phyloP scores from a whole-genome alignment of 495 filamentous ascomycete genomes.

The Tuber melanosporum region DNA sequence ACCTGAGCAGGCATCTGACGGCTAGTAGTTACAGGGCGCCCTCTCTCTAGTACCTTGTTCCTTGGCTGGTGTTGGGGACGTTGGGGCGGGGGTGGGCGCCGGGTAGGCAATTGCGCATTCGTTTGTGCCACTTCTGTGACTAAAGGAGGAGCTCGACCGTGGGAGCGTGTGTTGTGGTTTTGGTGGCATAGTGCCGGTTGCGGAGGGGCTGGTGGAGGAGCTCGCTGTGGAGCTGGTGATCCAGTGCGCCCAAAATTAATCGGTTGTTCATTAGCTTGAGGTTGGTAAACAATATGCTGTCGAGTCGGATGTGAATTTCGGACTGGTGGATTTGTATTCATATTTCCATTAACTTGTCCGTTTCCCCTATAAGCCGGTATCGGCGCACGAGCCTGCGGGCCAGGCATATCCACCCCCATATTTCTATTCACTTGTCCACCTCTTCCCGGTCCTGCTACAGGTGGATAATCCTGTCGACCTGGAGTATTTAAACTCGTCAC shows the following conservation, averaged over 20 bases:
- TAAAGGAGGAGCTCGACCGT: background rate
- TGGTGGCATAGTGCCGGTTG: background rate
- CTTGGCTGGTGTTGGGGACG: background rate
- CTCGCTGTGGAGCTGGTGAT: background rate
- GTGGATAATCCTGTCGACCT: background rate
- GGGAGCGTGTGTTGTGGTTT: background rate
- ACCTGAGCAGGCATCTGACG: background rate
- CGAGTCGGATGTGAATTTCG: background rate
- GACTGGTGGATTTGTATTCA: background rate
- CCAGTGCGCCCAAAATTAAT: background rate
- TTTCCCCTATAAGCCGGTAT: background rate
- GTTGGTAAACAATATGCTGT: background rate
- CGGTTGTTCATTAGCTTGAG: background rate
- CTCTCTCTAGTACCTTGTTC: background rate
- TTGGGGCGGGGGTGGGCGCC: background rate
- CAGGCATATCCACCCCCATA: background rate
- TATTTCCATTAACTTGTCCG: background rate
- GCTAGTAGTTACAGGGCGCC: background rate
- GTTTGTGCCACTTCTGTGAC: background rate
- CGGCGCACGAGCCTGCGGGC: background rate
- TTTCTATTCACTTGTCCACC: background rate
- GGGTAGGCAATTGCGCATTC: background rate
- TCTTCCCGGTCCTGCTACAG: background rate
- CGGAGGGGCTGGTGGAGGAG: background rate
- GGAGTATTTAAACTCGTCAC: background rate